Conservation (phyloP, 768 basidiomycete species). For the Tylopilus sp. region DNA sequence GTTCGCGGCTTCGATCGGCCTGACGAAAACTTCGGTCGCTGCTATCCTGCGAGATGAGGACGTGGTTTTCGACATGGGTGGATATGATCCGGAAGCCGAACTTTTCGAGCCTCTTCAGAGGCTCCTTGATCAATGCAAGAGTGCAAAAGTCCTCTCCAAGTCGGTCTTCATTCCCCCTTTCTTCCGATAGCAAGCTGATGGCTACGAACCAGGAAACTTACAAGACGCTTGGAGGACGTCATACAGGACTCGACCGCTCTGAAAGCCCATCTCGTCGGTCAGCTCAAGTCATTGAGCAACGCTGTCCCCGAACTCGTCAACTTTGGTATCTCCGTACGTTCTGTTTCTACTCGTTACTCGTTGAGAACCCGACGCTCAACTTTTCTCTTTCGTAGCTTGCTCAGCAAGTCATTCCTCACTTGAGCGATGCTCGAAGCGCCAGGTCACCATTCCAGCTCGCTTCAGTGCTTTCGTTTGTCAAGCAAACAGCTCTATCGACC, state of each 20-base stretch:
- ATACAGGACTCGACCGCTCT: constrained; percentile 68
- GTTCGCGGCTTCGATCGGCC: constrained; percentile 87
- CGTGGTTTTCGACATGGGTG: constrained; percentile 67
- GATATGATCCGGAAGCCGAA: constrained; percentile 67
- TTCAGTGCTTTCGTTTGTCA: constrained; percentile 66
- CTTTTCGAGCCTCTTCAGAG: constrained; percentile 81
- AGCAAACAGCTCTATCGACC: constrained; percentile 67
- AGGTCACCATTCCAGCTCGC: constrained; percentile 78
- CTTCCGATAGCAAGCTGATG: constrained; percentile 1
- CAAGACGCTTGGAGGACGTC: constrained; percentile 80
- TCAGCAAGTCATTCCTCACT: constrained; percentile 82
- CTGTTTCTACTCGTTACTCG: neutral
- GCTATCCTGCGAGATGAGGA: constrained; percentile 76
- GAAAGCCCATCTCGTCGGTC: constrained; percentile 64
- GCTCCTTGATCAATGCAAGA: constrained; percentile 78
- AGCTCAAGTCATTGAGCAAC: constrained; percentile 69
- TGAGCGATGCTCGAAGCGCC: constrained; percentile 73
- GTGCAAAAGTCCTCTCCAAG: constrained; percentile 78
- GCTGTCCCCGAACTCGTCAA: constrained; percentile 80
- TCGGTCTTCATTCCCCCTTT: constrained; percentile 32
- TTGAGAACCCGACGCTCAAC: neutral
- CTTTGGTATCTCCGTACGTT: constrained; percentile 81
- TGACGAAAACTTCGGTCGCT: constrained; percentile 84
- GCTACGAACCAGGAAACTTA: constrained; percentile 69
- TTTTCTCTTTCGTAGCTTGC: constrained; percentile 58